phyloP scores from a whole-genome alignment of 1,284 basidiomycete genomes.

The Naganishia cerealis region DNA sequence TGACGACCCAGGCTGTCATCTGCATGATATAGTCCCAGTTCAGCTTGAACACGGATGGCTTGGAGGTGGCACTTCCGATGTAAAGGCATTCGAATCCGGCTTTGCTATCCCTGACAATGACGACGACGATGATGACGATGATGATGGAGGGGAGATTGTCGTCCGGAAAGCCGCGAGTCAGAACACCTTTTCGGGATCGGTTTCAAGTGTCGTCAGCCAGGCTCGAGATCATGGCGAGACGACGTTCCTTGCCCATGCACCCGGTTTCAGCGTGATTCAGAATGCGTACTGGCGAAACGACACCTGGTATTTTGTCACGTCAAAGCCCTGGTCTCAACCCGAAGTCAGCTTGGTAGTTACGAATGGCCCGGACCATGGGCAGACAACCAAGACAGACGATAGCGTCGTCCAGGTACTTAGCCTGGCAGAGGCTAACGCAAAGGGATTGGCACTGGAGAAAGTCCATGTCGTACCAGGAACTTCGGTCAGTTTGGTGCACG shows the following conservation, averaged over 20 bases:
- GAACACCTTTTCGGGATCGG: neutral
- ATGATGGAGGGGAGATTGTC: neutral
- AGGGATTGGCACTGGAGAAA: neutral
- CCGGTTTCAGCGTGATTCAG: constrained; percentile 43
- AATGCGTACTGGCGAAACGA: constrained; percentile 37
- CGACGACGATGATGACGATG: neutral
- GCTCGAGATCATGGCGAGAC: neutral
- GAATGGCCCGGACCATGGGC: constrained; percentile 19
- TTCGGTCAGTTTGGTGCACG: constrained; percentile 1
- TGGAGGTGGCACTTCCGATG: neutral
- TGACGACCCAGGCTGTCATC: constrained; percentile 1
- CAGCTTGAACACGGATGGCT: constrained; percentile 3
- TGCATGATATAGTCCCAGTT: neutral
- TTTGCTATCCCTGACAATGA: neutral
- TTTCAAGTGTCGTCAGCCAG: neutral
- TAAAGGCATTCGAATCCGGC: neutral
- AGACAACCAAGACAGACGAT: constrained; percentile 11
- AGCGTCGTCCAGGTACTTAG: constrained; percentile 9
- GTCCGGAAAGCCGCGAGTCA: neutral
- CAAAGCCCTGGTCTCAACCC: constrained; percentile 17
- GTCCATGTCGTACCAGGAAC: constrained; percentile 11
- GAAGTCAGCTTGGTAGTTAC: constrained; percentile 10
- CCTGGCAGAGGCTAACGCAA: neutral
- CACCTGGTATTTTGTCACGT: constrained; percentile 28
- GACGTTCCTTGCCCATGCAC: constrained; percentile 39